Evolutionary conservation across 2,329 filamentous ascomycete species (phyloP), one percentile per base, ranked within the genome.

Genomic region (Colletotrichum lupini): DNA sequence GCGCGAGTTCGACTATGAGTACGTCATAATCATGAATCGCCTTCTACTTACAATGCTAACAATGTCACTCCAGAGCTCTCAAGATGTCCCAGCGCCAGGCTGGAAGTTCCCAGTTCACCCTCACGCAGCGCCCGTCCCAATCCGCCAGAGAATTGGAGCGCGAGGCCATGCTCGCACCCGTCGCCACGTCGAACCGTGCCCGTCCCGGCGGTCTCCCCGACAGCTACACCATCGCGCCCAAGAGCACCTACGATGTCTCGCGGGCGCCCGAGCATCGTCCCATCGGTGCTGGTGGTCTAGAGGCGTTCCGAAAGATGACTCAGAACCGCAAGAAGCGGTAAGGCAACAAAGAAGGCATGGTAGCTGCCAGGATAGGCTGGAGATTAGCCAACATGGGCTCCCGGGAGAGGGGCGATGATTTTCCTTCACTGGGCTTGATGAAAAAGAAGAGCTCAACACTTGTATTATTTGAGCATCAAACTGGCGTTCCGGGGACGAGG

Each of bases 291-390:
- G 87, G 86, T 74, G 91, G 90, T 72, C 85, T 90, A 80, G 90
- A 92, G 76, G 90, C 91, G 1, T 92, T 92, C 83, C 86, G 89
- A 75, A 90, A 87, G 82, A 92, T 92, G 87, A 91, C 89, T 11
- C 87, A 90, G 77, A 92, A 90, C 82, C 86, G 86, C 75, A 92
- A 91, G 84, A 90, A 89, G 83, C 75, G 75, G 32, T 73, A 70
- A 66, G 57, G 11, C 32, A 35, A 12, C 1, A n/a, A 63, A 28
- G 14, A 6, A 11, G 22, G 5, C 14, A 61, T 22, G 0, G 19
- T n/a, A 22, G 19, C 19, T 49, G 19, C 7, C 16, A 8, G 19
- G 42, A 49, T 49, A 19, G 19, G 37, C 37, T 42, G 37, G 37
- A 42, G 16, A 19, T 19, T 19, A 42, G 37, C 37, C 37, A 42